These are phyloP conservation scores for Aspergillus sp. DNA, from an alignment of 2,329 filamentous ascomycete genomes.

Conservation along the genomic window DNA sequence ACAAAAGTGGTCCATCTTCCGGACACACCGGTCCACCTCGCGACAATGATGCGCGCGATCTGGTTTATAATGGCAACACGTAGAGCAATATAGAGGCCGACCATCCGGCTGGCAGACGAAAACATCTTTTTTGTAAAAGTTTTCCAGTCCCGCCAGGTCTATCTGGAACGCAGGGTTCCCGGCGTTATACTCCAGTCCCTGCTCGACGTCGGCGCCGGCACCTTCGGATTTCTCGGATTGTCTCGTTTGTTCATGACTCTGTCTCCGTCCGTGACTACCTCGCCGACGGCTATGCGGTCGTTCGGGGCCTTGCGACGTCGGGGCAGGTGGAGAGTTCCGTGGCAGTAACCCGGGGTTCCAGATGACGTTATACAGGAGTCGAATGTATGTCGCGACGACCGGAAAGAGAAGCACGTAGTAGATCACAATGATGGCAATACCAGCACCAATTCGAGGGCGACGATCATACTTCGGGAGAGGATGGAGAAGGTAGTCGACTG, in stretches of 20 bases:
- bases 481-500: conserved; percentile 71
- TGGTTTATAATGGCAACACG: conserved; percentile 82
- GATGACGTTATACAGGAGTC: conserved; percentile 67
- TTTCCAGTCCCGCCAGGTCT: conserved; percentile 68
- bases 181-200: conserved; percentile 22
- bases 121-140: conserved; percentile 77
- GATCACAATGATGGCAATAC: conserved; percentile 67
- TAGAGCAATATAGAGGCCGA: conserved; percentile 80
- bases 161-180: conserved; percentile 36
- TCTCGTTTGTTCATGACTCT: conserved; percentile 2
- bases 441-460: conserved; percentile 54
- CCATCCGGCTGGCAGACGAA: conserved; percentile 84
- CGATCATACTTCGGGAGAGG: conserved; percentile 41
- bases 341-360: conserved; percentile 73
- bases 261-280: conserved; percentile 24
- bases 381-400: conserved; percentile 66
- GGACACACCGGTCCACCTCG: conserved; percentile 76
- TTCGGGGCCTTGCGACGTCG: conserved; percentile 23
- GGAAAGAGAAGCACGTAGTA: conserved; percentile 72
- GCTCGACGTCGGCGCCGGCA: conserved; percentile 28
- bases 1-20: conserved; percentile 94
- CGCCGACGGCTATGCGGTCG: conserved; percentile 12
- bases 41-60: conserved; percentile 86
- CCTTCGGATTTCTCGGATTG: conserved; percentile 16
- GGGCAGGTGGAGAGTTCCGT: conserved; percentile 50